Evolutionary conservation across 2,329 filamentous ascomycete genomes (phyloP), one percentile per base, ranked within the genome.

Genomic region (Bipolaris zeicola): DNA sequence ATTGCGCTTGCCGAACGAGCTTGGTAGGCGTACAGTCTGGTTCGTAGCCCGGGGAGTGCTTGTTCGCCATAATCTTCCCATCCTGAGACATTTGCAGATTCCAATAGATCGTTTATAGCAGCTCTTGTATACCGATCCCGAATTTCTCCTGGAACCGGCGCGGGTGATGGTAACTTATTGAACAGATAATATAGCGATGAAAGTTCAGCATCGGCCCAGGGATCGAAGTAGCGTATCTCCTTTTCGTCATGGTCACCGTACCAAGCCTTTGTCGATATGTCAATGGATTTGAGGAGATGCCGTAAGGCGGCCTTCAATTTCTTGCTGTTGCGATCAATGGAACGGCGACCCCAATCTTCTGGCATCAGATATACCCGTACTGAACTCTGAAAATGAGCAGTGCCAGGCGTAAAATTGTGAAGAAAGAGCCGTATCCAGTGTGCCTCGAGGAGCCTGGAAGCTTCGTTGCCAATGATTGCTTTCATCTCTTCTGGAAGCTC

Each of bases 1-100:
- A 98, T 97, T 26, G 89, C 73, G 3, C 90, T 91, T 0, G 89
- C 89, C 1, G 92, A 94, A 42, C 89, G 84, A 48, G 88, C 83
- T 72, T 98, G 94, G 66, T 96, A 96, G 0, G 85, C 82, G 70
- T 95, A 90, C 0, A 97, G 79, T 0, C 77, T 77, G 0, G 91
- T 90, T 13, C 74, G 83, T 5, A 93, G 72, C 0, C 89, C 89
- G 1, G 76, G 68, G 0, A 90, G 33, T 6, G 68, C 60, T 44
- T 68, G 63, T 34, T 70, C 59, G 11, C 70, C 67, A 37, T 57
- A 45, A 3, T 68, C 62, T 33, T 69, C 65, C 81, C 33, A 79
- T 69, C 44, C 57, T 1, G 66, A 61, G 34, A 58, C 60, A 16
- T 58, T 61, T 14, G 63, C 58, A 34, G 66, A 70, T 20, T 78